Evolutionary conservation across 345 rosid genomes (phyloP), one percentile per base, ranked within the genome.

Genomic region (Aquilaria sinensis): DNA sequence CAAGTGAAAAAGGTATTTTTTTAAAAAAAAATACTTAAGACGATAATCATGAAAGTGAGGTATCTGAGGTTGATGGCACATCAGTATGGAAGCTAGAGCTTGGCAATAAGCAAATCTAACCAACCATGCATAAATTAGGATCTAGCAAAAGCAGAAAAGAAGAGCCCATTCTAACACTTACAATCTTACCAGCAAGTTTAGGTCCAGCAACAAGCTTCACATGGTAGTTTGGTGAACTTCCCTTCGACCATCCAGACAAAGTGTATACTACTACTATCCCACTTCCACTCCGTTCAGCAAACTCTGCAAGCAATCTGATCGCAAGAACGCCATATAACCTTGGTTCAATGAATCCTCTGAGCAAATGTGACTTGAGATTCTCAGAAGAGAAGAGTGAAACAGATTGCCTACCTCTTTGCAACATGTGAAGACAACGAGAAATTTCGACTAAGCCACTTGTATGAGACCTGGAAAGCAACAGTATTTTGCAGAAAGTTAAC

Each of bases 371-470:
- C 16, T 50, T 16, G 63, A 60, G 15, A 63, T 15, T 14, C 57
- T 64, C 34, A 13, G 48, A 65, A 6, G 56, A 14, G 11, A 13
- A 51, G 13, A 14, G 32, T 45, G 14, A 12, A 2, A 56, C 12
- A 4, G 2, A 29, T 47, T 67, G 86, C 99, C 91, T 81, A 88
- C 99, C 91, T 81, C 78, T 94, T 86, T 10, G 97, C 92, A 53
- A 78, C 66, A 65, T 85, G 77, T 55, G 99, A 90, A 32, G 99
- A 75, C 49, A 88, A 71, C 60, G 75, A 77, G 69, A 85, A 94
- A 47, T 82, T 86, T 63, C 96, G 90, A 81, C 97, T 90, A 65
- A 94, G 70, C 99, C 99, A 94, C 77, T 94, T 94, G 76, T 82
- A 94, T 37, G 99, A 90, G 66, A 94, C 97, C 99, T 90, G 83